Evolutionary conservation across 2,329 filamentous ascomycete species (phyloP).

Genomic region (Bimuria novae-zelandiae): DNA sequence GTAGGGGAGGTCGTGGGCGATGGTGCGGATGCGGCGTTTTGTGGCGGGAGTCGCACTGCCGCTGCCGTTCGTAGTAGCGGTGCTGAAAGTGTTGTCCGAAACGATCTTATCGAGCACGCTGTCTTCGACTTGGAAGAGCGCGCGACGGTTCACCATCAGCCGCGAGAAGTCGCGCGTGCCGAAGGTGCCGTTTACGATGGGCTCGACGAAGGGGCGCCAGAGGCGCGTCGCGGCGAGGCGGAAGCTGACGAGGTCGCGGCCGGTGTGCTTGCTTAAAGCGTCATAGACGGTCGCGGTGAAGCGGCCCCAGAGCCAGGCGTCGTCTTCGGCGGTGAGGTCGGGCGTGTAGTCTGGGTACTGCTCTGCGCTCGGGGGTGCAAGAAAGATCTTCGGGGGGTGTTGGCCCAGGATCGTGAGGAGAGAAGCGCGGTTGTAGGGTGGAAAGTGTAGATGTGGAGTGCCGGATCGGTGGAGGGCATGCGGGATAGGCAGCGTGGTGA

Average conservation of each 20-base stretch:
- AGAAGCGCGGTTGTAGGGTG: constrained; percentile 80
- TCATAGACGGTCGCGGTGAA: constrained; percentile 89
- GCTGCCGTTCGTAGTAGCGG: background rate
- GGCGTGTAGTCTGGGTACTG: constrained; percentile 53
- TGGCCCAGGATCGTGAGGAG: constrained; percentile 74
- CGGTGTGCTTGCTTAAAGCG: constrained; percentile 77
- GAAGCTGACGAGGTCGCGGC: constrained; percentile 77
- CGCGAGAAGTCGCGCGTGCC: constrained; percentile 81
- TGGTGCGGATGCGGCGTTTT: constrained; percentile 22
- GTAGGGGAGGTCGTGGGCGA: constrained; percentile 63
- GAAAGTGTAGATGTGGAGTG: constrained; percentile 79
- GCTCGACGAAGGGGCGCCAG: constrained; percentile 84
- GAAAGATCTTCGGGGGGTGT: constrained; percentile 53
- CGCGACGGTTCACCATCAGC: constrained; percentile 72
- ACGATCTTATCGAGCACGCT: constrained; percentile 68
- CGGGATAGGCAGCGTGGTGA: constrained; percentile 73
- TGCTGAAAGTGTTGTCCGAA: constrained; percentile 6
- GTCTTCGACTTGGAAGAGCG: constrained; percentile 74
- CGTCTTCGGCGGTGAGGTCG: constrained; percentile 59
- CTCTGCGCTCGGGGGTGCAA: constrained; percentile 40
- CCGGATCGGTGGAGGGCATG: constrained; percentile 71
- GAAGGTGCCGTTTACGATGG: constrained; percentile 74
- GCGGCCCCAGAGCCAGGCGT: constrained; percentile 73
- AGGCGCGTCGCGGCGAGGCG: constrained; percentile 70
- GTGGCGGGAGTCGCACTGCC: constrained; percentile 16